A percentile compares a stretch with the other conserved stretches of the same genome.
These are phyloP conservation scores for Novakomyces olei DNA, from an alignment of 805 yeast species.

Conservation along the genomic window DNA sequence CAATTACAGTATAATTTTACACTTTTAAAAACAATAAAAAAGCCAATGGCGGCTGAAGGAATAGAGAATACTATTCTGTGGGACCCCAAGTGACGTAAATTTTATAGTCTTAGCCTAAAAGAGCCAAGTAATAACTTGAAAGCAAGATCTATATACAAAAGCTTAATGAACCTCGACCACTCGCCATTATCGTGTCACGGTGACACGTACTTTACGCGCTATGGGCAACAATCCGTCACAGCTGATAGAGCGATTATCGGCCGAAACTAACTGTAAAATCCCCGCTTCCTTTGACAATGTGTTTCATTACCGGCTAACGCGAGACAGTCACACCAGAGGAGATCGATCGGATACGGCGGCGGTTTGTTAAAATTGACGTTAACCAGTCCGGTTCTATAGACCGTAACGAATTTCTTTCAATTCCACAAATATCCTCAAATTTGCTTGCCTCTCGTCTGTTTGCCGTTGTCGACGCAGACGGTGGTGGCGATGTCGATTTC, in stretches of 20 bases:
- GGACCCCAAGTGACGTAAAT: no score
- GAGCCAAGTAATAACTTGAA: no score
- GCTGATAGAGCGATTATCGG: constrained; percentile 44
- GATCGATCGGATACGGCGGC: constrained; percentile 68
- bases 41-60: no score
- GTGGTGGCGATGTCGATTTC: constrained; percentile 83
- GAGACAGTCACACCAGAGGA: constrained; percentile 70
- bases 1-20: no score
- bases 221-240: constrained; percentile 47
- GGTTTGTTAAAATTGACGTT: constrained; percentile 86
- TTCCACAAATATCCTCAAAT: constrained; percentile 78
- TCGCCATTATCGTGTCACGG: no score
- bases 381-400: constrained; percentile 87
- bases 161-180: no score
- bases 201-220: constrained; percentile 20
- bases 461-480: constrained; percentile 85
- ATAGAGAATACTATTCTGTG: no score
- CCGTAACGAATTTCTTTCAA: constrained; percentile 67
- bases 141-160: no score
- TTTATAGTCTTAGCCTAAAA: no score
- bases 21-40: no score
- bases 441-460: constrained; percentile 77
- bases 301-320: not conserved
- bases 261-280: constrained; percentile 69
- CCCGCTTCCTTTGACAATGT: not conserved